Conservation (phyloP, 2,329 filamentous ascomycete genomes). For the Penicillium sp. region DNA sequence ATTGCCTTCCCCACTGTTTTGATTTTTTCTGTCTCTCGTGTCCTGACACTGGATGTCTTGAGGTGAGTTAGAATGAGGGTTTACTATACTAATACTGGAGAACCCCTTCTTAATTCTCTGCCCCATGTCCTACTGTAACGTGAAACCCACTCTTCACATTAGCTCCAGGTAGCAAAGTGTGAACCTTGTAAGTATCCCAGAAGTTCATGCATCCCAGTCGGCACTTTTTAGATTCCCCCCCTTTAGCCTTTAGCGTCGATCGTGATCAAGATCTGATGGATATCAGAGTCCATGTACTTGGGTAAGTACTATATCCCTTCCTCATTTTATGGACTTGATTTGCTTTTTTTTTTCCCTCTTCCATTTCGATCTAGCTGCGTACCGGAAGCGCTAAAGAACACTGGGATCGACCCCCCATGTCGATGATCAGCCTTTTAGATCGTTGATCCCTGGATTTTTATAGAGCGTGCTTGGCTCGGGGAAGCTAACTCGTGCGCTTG, state of each 20-base stretch:
- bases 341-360: constrained; percentile 19
- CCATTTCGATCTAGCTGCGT: constrained; percentile 24
- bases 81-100: background rate
- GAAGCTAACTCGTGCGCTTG: constrained; percentile 18
- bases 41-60: background rate
- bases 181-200: constrained; percentile 14
- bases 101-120: background rate
- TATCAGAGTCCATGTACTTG: background rate
- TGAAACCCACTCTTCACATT: constrained; percentile 2
- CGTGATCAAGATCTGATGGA: constrained; percentile 3
- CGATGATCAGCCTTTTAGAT: constrained; percentile 22
- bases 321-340: constrained; percentile 17
- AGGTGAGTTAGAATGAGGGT: background rate
- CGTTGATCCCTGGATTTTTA: constrained; percentile 17
- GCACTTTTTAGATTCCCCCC: background rate
- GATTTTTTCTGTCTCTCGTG: background rate
- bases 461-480: constrained; percentile 14
- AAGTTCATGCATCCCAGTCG: constrained; percentile 14
- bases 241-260: constrained; percentile 10
- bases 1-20: background rate
- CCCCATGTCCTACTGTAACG: constrained; percentile 6
- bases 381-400: constrained; percentile 14
- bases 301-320: background rate
- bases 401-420: constrained; percentile 17
- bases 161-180: background rate